phyloP scores from a whole-genome alignment of 257 asterid genomes.

The Euphrasia confusa region DNA sequence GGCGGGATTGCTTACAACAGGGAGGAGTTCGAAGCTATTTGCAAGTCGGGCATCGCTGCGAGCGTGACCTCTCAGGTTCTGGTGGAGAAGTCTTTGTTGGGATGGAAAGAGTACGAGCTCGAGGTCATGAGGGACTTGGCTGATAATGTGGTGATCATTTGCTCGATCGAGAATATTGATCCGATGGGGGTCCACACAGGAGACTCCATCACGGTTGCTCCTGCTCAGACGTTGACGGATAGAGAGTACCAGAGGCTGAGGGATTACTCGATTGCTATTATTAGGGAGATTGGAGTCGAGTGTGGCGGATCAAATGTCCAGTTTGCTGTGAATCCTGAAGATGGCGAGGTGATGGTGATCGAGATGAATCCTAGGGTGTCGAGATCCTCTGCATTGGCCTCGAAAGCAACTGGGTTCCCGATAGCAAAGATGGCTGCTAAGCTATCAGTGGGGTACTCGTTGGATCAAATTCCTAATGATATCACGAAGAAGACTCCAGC shows the following conservation, averaged over 20 bases:
- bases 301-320: constrained; percentile 98
- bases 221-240: constrained; percentile 96
- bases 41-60: constrained; percentile 93
- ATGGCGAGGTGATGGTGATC: constrained; percentile 96
- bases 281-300: constrained; percentile 97
- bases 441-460: constrained; percentile 83
- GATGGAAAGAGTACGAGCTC: constrained; percentile 98
- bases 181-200: constrained; percentile 99
- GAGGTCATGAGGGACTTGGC: constrained; percentile 99
- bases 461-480: constrained; percentile 98
- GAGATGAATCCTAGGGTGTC: constrained; percentile 99
- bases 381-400: constrained; percentile 94
- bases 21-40: constrained; percentile 92
- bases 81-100: constrained; percentile 92
- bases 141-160: constrained; percentile 95
- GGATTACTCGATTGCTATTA: constrained; percentile 94
- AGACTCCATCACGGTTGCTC: constrained; percentile 97
- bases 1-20: constrained; percentile 96
- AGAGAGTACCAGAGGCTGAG: constrained; percentile 93
- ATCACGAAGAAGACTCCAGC: constrained; percentile 98
- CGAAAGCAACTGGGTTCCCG: constrained; percentile 98
- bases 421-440: constrained; percentile 99
- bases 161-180: constrained; percentile 96
- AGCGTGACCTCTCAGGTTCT: constrained; percentile 90
- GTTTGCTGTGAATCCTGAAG: constrained; percentile 88